Percentiles rank a stretch among this genome's conserved stretches.
Conservation (phyloP, 108 stramenopile species). For the Skeletonema marinoi region DNA sequence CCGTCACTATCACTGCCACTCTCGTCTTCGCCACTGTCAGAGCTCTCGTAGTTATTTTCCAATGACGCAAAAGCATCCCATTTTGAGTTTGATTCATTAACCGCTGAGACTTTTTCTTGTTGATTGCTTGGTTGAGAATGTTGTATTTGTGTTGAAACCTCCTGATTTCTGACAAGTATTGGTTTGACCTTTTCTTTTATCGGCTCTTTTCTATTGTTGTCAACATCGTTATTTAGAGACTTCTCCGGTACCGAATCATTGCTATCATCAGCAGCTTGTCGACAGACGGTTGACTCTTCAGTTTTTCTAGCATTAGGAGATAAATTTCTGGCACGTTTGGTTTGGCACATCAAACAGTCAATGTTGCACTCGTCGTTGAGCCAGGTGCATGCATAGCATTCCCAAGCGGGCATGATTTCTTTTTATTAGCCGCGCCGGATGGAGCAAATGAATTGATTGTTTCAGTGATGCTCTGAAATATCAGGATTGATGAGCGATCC, state of each 20-base stretch:
- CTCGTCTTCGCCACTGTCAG: neutral
- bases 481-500: neutral
- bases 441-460: neutral
- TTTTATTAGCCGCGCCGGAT: neutral
- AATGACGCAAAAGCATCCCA: slow-evolving; percentile 29
- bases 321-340: neutral
- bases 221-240: neutral
- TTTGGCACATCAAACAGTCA: neutral
- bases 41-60: slow-evolving; percentile 15
- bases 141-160: neutral
- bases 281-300: neutral
- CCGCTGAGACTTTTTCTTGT: neutral
- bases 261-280: neutral
- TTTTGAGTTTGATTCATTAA: neutral
- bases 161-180: neutral
- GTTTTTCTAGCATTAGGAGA: neutral
- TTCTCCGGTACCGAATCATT: neutral
- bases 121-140: neutral
- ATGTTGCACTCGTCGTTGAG: neutral
- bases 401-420: neutral
- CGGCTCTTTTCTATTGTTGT: neutral
- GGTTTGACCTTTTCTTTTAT: neutral
- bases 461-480: neutral
- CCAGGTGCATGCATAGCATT: neutral
- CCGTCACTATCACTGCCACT: neutral